A percentile compares a stretch with the other conserved stretches of the same genome.
Evolutionary conservation across 2,329 filamentous ascomycete species (phyloP).

Genomic region (Ophiocordyceps unilateralis): DNA sequence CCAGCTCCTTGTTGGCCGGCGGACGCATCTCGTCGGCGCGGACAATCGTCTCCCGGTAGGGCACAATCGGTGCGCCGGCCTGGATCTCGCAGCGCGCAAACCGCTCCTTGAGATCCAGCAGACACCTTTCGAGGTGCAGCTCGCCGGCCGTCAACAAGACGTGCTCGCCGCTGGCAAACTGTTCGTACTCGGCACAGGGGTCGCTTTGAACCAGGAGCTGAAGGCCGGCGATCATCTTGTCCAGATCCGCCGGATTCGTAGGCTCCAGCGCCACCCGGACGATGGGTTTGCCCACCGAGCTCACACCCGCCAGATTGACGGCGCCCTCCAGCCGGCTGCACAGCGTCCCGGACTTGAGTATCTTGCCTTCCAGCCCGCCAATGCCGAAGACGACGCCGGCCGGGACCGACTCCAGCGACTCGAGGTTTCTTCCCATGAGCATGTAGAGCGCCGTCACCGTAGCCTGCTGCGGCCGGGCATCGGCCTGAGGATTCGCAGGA

Average conservation of each 20-base stretch:
- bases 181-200: constrained; percentile 89
- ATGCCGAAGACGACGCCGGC: constrained; percentile 94
- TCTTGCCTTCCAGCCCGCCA: constrained; percentile 74
- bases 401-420: constrained; percentile 67
- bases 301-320: constrained; percentile 77
- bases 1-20: constrained; percentile 69
- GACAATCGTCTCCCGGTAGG: constrained; percentile 86
- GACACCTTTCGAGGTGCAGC: constrained; percentile 78
- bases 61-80: constrained; percentile 83
- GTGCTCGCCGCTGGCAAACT: constrained; percentile 83
- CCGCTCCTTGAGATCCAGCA: constrained; percentile 82
- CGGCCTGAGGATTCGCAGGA: constrained; percentile 54
- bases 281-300: constrained; percentile 69
- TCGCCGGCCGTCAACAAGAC: constrained; percentile 90
- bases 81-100: constrained; percentile 93
- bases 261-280: constrained; percentile 94
- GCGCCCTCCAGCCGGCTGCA: constrained; percentile 76
- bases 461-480: constrained; percentile 62
- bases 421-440: constrained; percentile 83
- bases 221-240: constrained; percentile 86
- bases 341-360: constrained; percentile 90
- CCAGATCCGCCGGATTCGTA: constrained; percentile 71
- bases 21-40: constrained; percentile 81
- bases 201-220: constrained; percentile 84
- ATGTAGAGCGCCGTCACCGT: constrained; percentile 81